Percentiles rank a stretch among this genome's conserved stretches.
Conservation (phyloP, 1,284 basidiomycete species). For the Xerocomus amazonicus region DNA sequence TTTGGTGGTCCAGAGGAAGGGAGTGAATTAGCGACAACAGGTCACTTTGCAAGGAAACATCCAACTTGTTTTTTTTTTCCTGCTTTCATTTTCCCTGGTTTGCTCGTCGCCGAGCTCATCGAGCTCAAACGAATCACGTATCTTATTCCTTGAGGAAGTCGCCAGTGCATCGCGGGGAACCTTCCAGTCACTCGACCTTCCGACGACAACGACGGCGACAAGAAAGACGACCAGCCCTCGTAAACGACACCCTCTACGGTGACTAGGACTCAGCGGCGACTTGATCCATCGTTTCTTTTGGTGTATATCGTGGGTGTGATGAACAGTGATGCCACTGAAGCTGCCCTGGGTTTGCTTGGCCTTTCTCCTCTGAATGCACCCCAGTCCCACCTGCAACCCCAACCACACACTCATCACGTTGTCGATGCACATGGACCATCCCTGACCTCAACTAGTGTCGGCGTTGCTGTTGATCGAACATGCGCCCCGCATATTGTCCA, state of each 20-base stretch:
- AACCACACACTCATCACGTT: constrained; percentile 23
- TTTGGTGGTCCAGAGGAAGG: constrained; percentile 19
- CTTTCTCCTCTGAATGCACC: constrained; percentile 37
- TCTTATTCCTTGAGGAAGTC: constrained; percentile 1
- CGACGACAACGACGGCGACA: constrained; percentile 10
- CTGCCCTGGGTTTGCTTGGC: constrained; percentile 47
- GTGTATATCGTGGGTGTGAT: constrained; percentile 39
- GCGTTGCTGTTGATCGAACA: constrained; percentile 26
- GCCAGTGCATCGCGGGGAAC: constrained; percentile 6
- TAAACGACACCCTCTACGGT: constrained; percentile 17
- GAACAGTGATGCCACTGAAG: constrained; percentile 49
- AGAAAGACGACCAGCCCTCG: constrained; percentile 17
- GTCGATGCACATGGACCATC: constrained; percentile 28
- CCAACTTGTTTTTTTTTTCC: constrained; percentile 18
- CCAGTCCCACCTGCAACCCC: constrained; percentile 22
- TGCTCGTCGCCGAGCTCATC: constrained; percentile 18
- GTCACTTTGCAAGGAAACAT: constrained; percentile 24
- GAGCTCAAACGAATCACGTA: constrained; percentile 11
- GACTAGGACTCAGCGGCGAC: constrained; percentile 7
- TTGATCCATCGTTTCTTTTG: constrained; percentile 7
- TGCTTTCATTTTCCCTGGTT: background rate
- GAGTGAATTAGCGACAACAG: constrained; percentile 12
- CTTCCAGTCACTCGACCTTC: constrained; percentile 5
- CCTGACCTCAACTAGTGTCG: constrained; percentile 26
- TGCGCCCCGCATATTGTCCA: constrained; percentile 20